phyloP scores from a whole-genome alignment of 805 yeast species.

The Millerozyma miso region DNA sequence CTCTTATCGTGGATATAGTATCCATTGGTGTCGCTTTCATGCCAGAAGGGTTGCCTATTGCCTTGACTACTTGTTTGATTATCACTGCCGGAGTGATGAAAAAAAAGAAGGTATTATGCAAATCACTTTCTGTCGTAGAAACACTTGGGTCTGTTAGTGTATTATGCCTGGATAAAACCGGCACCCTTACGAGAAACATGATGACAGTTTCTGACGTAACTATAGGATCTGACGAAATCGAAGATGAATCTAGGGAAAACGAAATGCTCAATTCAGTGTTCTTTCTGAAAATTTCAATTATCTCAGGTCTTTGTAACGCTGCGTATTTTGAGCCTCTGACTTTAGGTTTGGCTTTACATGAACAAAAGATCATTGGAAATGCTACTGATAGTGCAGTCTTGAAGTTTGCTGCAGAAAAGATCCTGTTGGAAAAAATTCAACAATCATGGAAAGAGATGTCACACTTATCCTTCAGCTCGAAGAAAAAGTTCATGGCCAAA shows the following conservation, averaged over 20 bases:
- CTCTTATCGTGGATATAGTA: constrained; percentile 40
- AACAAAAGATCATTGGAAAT: constrained; percentile 34
- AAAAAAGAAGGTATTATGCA: constrained; percentile 40
- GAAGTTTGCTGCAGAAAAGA: constrained; percentile 25
- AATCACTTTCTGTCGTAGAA: constrained; percentile 46
- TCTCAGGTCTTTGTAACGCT: constrained; percentile 33
- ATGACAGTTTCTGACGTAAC: constrained; percentile 37
- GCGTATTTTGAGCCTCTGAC: constrained; percentile 12
- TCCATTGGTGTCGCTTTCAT: constrained; percentile 43
- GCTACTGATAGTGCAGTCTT: constrained; percentile 47
- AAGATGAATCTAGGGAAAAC: constrained; percentile 7
- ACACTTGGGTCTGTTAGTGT: constrained; percentile 55
- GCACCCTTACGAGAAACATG: constrained; percentile 47
- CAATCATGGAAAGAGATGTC: constrained; percentile 19
- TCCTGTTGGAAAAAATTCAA: constrained; percentile 9
- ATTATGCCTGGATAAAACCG: constrained; percentile 41
- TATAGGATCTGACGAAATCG: constrained; percentile 10
- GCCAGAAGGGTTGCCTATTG: constrained; percentile 51
- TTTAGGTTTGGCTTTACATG: constrained; percentile 5
- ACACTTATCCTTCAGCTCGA: constrained; percentile 42
- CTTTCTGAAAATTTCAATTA: constrained; percentile 7
- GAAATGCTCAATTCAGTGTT: constrained; percentile 6
- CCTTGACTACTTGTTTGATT: constrained; percentile 46
- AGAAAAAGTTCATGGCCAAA: constrained; percentile 41
- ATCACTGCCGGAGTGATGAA: constrained; percentile 47